phyloP scores from a whole-genome alignment of 192 early-diverging fungal genomes.

The Coemansia sp. region DNA sequence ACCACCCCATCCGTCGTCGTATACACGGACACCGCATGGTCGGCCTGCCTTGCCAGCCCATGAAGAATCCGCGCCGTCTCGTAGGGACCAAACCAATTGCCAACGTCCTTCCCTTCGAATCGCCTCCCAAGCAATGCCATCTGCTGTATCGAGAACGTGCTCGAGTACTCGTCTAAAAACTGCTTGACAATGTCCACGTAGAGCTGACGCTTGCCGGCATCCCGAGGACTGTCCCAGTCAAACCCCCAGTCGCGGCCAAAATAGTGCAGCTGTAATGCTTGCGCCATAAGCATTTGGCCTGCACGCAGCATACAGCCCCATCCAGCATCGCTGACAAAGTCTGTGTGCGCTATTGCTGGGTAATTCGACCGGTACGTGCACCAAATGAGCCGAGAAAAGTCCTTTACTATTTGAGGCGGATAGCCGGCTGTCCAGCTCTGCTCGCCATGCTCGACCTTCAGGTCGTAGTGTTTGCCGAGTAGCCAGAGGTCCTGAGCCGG shows the following conservation, averaged over 20 bases:
- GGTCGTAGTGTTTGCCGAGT: slow-evolving; percentile 42
- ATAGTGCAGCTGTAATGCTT: slow-evolving; percentile 70
- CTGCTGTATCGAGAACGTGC: slow-evolving; percentile 88
- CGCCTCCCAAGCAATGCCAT: slow-evolving; percentile 82
- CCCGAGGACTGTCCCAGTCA: slow-evolving; percentile 9
- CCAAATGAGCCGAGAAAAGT: slow-evolving; percentile 85
- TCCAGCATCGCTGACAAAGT: slow-evolving; percentile 83
- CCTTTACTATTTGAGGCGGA: slow-evolving; percentile 62
- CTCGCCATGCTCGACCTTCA: slow-evolving; percentile 7
- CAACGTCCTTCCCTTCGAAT: slow-evolving; percentile 81
- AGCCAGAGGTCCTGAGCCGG: slow-evolving; percentile 45
- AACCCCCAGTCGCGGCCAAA: slow-evolving; percentile 65
- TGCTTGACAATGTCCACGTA: slow-evolving; percentile 62
- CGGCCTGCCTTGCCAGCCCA: slow-evolving; percentile 16
- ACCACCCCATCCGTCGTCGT: slow-evolving; percentile 82
- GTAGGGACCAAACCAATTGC: slow-evolving; percentile 96
- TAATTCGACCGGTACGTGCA: slow-evolving; percentile 90
- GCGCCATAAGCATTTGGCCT: slow-evolving; percentile 89
- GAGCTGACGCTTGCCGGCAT: slow-evolving; percentile 6
- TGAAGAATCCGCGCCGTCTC: slow-evolving; percentile 42
- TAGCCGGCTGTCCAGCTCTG: slow-evolving; percentile 17
- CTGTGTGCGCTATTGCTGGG: slow-evolving; percentile 70
- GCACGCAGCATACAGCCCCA: slow-evolving; percentile 98
- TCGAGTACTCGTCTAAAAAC: slow-evolving; percentile 80
- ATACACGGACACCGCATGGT: slow-evolving; percentile 61